These are phyloP conservation scores for Wallemia ichthyophaga DNA, from an alignment of 1,284 basidiomycete genomes.

Conservation along the genomic window DNA sequence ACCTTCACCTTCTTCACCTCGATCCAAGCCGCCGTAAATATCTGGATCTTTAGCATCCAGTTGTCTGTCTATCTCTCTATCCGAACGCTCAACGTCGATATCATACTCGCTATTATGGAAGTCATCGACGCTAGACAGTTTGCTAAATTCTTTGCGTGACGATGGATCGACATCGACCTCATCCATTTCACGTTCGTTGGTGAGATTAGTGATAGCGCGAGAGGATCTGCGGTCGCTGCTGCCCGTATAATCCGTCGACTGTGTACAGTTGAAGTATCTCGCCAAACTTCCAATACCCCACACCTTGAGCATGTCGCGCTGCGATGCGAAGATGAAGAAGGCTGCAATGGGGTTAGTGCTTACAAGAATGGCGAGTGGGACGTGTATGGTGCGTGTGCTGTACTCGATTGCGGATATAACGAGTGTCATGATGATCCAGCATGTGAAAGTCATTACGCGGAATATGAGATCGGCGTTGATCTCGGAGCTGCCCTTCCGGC, in stretches of 20 bases:
- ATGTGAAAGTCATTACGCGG: not conserved
- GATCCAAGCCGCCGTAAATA: too few species aligned
- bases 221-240: not conserved
- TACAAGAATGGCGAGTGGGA: not conserved
- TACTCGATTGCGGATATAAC: not conserved
- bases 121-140: too few species aligned
- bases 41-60: too few species aligned
- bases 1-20: too few species aligned
- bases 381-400: not conserved
- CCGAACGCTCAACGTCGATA: too few species aligned
- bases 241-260: not conserved
- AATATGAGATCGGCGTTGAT: not conserved
- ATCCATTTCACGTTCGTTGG: too few species aligned
- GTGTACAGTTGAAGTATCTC: not conserved
- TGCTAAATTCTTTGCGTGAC: too few species aligned
- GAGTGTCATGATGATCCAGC: not conserved
- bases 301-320: not conserved
- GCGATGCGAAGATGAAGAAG: not conserved
- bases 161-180: too few species aligned
- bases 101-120: too few species aligned
- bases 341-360: not conserved
- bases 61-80: too few species aligned
- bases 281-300: not conserved
- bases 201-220: too few species aligned
- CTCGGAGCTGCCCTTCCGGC: not conserved